Evolutionary conservation across 805 yeast genomes (phyloP).

Genomic region (Candida mattraensis): DNA sequence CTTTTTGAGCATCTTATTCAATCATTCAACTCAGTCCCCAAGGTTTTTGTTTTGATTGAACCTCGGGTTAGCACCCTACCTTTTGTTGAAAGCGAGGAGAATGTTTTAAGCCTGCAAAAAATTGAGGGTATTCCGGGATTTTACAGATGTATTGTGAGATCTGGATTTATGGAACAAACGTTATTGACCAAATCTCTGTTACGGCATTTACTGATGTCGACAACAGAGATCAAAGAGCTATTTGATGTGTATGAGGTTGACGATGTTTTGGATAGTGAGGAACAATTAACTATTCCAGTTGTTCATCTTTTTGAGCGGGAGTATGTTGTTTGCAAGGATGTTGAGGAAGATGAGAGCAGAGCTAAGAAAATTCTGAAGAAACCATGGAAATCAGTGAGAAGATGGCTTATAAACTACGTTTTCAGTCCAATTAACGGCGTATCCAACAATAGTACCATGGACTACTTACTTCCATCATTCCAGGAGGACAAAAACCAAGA

Average conservation of each 20-base stretch:
- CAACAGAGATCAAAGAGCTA: conserved; percentile 12
- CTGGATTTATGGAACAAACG: conserved; percentile 48
- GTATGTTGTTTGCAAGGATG: conserved; percentile 17
- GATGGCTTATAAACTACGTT: conserved; percentile 15
- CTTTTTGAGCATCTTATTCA: conserved; percentile 38
- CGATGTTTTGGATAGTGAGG: conserved; percentile 9
- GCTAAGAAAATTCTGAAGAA: conserved; percentile 1
- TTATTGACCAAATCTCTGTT: conserved; percentile 22
- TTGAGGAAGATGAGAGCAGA: conserved; percentile 4
- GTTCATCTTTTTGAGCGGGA: conserved; percentile 30
- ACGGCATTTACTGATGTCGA: conserved; percentile 19
- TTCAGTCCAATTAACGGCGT: conserved; percentile 21
- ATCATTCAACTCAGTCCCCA: conserved; percentile 45
- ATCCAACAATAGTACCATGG: conserved; percentile 20
- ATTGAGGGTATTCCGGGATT: conserved; percentile 44
- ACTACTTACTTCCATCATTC: conserved; percentile 18
- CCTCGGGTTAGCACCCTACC: conserved; percentile 45
- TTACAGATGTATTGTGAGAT: conserved; percentile 47
- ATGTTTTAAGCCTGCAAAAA: conserved; percentile 39
- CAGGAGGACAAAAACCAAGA: conserved; percentile 18
- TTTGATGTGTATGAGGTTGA: conserved; percentile 9
- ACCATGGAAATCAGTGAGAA: conserved; percentile 8
- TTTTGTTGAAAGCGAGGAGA: conserved; percentile 36
- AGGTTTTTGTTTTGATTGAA: conserved; percentile 44
- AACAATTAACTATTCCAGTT: conserved; percentile 19